These are phyloP conservation scores for Fraxinus nigra DNA, from an alignment of 305 asterid genomes.

Conservation along the genomic window DNA sequence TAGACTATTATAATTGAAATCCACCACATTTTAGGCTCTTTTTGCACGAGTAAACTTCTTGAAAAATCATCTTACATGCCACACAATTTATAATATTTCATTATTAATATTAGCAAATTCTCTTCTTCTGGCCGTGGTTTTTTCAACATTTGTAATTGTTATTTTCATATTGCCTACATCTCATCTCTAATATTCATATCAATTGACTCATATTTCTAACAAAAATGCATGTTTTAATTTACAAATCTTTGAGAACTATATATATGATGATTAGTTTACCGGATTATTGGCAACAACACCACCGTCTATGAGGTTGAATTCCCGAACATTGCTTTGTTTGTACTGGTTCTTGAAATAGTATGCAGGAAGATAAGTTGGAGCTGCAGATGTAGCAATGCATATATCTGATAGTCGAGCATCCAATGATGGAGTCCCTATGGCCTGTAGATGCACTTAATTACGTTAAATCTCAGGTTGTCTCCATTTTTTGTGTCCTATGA, in stretches of 20 bases:
- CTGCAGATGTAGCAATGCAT: constrained; percentile 41
- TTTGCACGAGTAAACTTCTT: no score
- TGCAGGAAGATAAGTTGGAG: constrained; percentile 44
- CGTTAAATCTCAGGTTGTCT: background rate
- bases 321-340: background rate
- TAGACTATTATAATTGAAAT: no score
- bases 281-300: constrained; percentile 38
- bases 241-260: background rate
- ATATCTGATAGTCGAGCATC: constrained; percentile 37
- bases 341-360: constrained; percentile 25
- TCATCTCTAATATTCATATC: no score
- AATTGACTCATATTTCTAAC: no score
- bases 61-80: no score
- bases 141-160: no score
- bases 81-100: no score
- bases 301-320: constrained; percentile 40
- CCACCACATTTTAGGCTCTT: no score
- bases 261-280: constrained; percentile 3
- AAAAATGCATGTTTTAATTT: background rate
- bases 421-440: background rate
- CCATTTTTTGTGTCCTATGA: background rate
- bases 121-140: no score
- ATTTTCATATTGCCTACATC: no score
- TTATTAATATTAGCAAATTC: no score
- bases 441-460: constrained; percentile 23